These are phyloP conservation scores for Xylaria flabelliformis DNA, from an alignment of 495 filamentous ascomycete species.

Conservation along the genomic window DNA sequence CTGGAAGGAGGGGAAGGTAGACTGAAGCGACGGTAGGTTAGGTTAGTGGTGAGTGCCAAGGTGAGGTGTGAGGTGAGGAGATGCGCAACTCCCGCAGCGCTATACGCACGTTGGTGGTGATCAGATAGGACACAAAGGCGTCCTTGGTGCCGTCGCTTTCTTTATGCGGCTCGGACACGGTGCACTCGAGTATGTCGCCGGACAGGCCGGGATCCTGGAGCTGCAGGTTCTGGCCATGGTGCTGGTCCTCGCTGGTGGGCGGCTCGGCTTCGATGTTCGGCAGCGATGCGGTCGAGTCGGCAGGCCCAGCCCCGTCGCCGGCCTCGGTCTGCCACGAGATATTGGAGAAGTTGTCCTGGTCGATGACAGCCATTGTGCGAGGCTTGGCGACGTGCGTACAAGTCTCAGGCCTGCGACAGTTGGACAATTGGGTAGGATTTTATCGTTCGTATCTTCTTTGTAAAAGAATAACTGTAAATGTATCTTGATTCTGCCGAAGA, in stretches of 20 bases:
- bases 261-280: conserved; percentile 39
- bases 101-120: conserved; percentile 80
- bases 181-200: conserved; percentile 82
- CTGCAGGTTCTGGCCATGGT: conserved; percentile 38
- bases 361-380: conserved; percentile 52
- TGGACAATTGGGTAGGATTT: not conserved
- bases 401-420: conserved; percentile 7
- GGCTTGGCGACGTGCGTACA: not conserved
- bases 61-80: not conserved
- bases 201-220: conserved; percentile 70
- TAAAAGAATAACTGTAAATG: not conserved
- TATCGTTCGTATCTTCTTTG: not conserved
- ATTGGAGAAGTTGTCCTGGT: conserved; percentile 57
- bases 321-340: conserved; percentile 56
- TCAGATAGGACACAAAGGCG: conserved; percentile 92
- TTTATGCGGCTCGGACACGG: conserved; percentile 80
- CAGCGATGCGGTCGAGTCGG: conserved; percentile 33
- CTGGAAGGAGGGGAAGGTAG: conserved; percentile 91
- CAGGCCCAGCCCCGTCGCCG: conserved; percentile 32
- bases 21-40: conserved; percentile 58
- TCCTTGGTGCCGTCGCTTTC: conserved; percentile 98
- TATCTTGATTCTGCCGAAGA: not conserved
- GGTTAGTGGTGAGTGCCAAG: not conserved
- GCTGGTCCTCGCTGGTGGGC: conserved; percentile 36
- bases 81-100: not conserved